Evolutionary conservation across 176 grass and related monocot species (phyloP), one percentile per base, ranked within the genome.

Genomic region (sorghum (Sorghum bicolor)): DNA sequence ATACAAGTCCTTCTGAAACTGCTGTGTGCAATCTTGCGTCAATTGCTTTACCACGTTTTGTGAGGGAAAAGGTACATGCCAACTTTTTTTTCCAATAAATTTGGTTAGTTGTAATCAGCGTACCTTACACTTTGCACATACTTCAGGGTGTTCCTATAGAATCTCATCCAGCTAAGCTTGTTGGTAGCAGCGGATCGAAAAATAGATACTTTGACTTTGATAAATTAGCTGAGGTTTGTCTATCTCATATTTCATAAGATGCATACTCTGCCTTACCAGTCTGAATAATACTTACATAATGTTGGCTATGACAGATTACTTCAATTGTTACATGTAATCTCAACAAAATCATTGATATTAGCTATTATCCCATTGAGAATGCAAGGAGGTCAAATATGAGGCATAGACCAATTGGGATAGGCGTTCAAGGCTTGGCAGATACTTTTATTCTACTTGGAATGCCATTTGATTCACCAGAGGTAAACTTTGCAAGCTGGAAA

Each of bases 191-290:
- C 63, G 93, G 75, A 15, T 94, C 87, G 22, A 84, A 94, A 71
- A 99, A 91, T 33, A 94, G 97, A 96, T 96, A 92, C 68, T 99
- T 99, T 64, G 91, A 99, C 66, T 99, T 96, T 81, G 91, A 94
- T 58, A 99, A 92, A 69, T 67, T 99, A 65, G 91, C 87, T 78
- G 97, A 96, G 97, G 96, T 96, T 84, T 80, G 81, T 26, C 83
- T 82, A 67, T 15, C 55, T 66, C 9, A 43, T 77, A 39, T 69
- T 20, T 66, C 36, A 36, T 55, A 33, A 58, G 22, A 74, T 76
- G 38, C 41, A 72, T 72, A 24, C 38, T 43, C 4, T 10, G 47
- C 64, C 15, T 64, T 28, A 12, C 8, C 36, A 57, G 44, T 76
- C 41, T 74, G 20, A 32, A 25, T 72, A 20, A 58, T 44, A 72